A percentile compares a stretch with the other conserved stretches of the same genome.
phyloP scores from a whole-genome alignment of 148 eudicot genomes.

The Diospyros kaki region DNA sequence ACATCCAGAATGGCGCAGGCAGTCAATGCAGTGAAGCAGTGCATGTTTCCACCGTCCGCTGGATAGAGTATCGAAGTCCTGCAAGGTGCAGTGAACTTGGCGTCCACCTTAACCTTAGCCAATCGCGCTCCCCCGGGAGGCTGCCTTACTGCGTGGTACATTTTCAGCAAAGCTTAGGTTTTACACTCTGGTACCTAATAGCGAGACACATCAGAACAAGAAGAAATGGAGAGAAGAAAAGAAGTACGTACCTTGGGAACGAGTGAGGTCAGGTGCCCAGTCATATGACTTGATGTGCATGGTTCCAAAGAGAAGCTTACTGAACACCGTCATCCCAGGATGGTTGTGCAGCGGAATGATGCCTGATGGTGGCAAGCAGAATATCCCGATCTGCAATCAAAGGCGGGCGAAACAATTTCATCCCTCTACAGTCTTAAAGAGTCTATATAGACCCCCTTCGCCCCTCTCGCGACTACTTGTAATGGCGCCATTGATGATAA shows the following conservation, averaged over 20 bases:
- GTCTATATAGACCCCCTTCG: no score
- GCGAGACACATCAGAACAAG: no score
- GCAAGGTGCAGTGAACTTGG: constrained; percentile 68
- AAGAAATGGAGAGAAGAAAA: not conserved
- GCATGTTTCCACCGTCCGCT: constrained; percentile 85
- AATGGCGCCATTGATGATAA: no score
- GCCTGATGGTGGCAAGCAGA: constrained; percentile 80
- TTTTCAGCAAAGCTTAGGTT: not conserved
- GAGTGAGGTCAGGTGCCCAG: constrained; percentile 43
- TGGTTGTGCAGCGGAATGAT: constrained; percentile 87
- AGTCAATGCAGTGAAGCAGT: constrained; percentile 74
- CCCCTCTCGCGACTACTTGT: no score
- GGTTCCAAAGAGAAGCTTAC: constrained; percentile 80
- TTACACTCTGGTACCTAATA: no score
- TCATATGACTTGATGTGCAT: constrained; percentile 81
- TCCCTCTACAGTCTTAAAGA: no score
- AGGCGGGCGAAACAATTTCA: no score
- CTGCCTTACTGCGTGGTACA: not conserved
- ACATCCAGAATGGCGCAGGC: constrained; percentile 88
- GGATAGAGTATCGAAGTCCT: constrained; percentile 71
- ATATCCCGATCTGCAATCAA: constrained; percentile 66
- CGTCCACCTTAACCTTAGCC: constrained; percentile 65
- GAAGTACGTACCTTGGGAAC: not conserved
- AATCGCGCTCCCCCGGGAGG: constrained; percentile 29
- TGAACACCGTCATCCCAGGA: constrained; percentile 88